phyloP scores from a whole-genome alignment of 352 stramenopile species.

The Phytopythium boreale region DNA sequence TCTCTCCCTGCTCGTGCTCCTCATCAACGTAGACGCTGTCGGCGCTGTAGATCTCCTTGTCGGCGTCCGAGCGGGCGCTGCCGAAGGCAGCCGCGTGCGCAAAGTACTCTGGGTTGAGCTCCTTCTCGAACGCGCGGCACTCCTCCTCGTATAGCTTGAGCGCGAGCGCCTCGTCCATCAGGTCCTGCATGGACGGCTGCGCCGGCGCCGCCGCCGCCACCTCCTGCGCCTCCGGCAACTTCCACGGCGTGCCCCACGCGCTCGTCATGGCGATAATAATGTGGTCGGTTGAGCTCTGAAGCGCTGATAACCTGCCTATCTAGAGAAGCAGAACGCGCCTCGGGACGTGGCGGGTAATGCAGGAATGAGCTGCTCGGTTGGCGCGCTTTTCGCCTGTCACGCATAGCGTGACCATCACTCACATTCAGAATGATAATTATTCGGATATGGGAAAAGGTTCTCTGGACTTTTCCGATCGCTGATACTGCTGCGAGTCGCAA shows the following conservation, averaged over 20 bases:
- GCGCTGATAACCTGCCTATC: neutral
- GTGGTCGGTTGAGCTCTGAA: too few relatives aligned
- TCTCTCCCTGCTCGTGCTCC: neutral
- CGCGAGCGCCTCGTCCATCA: conserved; percentile 72
- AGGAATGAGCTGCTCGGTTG: neutral
- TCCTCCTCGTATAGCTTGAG: conserved; percentile 64
- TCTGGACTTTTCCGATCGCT: neutral
- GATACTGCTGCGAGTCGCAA: neutral
- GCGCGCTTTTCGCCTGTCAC: neutral
- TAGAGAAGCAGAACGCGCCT: neutral
- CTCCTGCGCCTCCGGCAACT: conserved; percentile 18
- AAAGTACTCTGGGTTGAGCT: conserved; percentile 36
- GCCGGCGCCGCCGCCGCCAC: conserved; percentile 8
- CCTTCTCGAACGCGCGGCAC: conserved; percentile 28
- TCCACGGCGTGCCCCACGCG: neutral
- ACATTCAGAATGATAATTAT: neutral
- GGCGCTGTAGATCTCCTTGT: conserved; percentile 34
- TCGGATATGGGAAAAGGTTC: neutral
- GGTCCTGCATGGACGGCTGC: conserved; percentile 46
- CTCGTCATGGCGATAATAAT: neutral
- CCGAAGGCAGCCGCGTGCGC: conserved; percentile 30
- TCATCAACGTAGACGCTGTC: conserved; percentile 32
- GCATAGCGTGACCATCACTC: neutral
- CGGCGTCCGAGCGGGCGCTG: conserved; percentile 28
- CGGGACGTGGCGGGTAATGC: neutral